phyloP scores from a whole-genome alignment of 768 basidiomycete species.

The Phylloporus rhodoxanthus region DNA sequence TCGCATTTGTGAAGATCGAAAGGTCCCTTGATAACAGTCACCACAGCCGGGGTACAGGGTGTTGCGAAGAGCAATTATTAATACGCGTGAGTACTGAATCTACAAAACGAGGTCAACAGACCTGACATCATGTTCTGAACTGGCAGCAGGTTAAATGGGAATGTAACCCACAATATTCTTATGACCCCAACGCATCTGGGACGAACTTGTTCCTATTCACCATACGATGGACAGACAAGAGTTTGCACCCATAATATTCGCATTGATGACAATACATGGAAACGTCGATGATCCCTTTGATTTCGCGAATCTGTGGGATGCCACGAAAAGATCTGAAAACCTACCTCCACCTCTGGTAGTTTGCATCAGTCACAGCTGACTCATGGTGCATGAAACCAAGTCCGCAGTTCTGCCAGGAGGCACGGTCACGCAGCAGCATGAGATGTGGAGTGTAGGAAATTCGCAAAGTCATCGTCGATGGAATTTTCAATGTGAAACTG shows the following conservation, averaged over 20 bases:
- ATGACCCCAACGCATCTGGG: not conserved
- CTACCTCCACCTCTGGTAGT: too few species aligned
- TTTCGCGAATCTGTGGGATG: too few species aligned
- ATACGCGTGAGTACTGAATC: not conserved
- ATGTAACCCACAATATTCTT: not conserved
- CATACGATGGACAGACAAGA: too few species aligned
- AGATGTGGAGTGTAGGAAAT: not conserved
- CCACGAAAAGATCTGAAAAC: too few species aligned
- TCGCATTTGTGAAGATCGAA: not conserved
- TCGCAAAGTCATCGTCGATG: not conserved
- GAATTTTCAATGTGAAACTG: not conserved
- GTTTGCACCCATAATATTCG: too few species aligned
- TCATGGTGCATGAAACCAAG: too few species aligned
- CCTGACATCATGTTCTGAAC: not conserved
- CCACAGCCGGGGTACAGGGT: not conserved
- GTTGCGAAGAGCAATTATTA: not conserved
- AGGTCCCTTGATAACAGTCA: not conserved
- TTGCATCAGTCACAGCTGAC: too few species aligned
- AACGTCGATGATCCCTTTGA: too few species aligned
- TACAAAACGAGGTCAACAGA: not conserved
- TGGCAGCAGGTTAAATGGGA: not conserved
- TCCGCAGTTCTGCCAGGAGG: too few species aligned
- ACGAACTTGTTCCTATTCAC: not conserved
- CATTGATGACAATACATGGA: too few species aligned
- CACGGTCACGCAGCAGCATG: not conserved